A percentile compares a stretch with the other conserved stretches of the same genome.
phyloP scores from a whole-genome alignment of 331 rosid genomes.

The Acacia concinna region DNA sequence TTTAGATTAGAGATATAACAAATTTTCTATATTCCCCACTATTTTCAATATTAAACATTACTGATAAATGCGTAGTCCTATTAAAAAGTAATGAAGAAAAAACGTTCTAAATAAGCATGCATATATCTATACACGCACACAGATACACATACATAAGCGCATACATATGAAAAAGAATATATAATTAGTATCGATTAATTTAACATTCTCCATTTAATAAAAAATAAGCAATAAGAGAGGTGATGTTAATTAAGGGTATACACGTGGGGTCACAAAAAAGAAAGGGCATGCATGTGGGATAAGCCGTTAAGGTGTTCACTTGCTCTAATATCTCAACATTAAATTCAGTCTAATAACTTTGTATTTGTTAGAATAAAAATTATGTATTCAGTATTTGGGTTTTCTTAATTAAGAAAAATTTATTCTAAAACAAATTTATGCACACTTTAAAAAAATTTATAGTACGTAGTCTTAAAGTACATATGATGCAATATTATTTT shows the following conservation, averaged over 20 bases:
- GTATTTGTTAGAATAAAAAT: neutral
- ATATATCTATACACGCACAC: too few species aligned
- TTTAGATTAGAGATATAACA: neutral
- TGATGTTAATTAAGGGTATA: neutral
- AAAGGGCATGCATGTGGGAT: neutral
- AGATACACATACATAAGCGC: neutral
- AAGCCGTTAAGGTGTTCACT: neutral
- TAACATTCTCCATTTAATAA: neutral
- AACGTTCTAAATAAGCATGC: neutral
- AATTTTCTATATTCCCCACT: neutral
- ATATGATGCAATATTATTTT: too few species aligned
- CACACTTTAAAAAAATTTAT: too few species aligned
- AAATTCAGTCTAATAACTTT: neutral
- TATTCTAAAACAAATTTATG: too few species aligned
- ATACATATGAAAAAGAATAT: neutral
- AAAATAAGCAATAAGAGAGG: conserved; percentile 18
- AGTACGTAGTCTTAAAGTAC: too few species aligned
- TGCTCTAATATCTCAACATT: neutral
- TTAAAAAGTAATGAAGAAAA: conserved; percentile 3
- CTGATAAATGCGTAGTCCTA: neutral
- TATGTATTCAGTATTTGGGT: neutral
- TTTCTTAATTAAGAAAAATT: too few species aligned
- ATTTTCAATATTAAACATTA: neutral
- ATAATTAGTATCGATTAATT: neutral
- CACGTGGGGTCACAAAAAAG: neutral